Evolutionary conservation across 768 basidiomycete genomes (phyloP).

Genomic region (Suillus hirtellus): DNA sequence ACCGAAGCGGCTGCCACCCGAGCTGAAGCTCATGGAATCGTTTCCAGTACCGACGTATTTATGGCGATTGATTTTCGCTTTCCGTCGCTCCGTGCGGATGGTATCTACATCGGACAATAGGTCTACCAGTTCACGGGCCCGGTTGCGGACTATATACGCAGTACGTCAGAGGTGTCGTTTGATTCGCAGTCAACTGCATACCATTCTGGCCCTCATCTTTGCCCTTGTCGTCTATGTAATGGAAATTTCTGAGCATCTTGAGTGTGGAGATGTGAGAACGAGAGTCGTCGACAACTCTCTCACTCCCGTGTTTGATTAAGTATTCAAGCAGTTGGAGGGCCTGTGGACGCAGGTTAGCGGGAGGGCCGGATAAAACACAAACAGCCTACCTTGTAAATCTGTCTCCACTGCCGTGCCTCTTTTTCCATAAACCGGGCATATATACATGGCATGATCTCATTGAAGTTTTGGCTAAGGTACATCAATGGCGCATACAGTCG

Average conservation of each 20-base stretch:
- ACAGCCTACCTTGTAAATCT: conserved; percentile 88
- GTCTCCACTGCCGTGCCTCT: conserved; percentile 96
- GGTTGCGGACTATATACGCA: conserved; percentile 76
- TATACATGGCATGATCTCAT: conserved; percentile 98
- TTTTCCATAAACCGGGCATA: conserved; percentile 97
- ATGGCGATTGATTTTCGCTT: conserved; percentile 86
- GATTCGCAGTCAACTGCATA: conserved; percentile 30
- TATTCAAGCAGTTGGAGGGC: conserved; percentile 94
- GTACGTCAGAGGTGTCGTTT: conserved; percentile 4
- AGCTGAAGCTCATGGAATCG: conserved; percentile 68
- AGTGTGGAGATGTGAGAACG: conserved; percentile 92
- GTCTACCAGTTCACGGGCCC: conserved; percentile 90
- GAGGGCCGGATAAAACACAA: conserved; percentile 1
- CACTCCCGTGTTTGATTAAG: conserved; percentile 94
- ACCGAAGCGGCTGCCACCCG: conserved; percentile 60
- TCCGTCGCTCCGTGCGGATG: conserved; percentile 85
- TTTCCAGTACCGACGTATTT: conserved; percentile 90
- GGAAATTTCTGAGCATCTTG: conserved; percentile 97
- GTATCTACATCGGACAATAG: conserved; percentile 88
- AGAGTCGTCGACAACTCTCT: conserved; percentile 97
- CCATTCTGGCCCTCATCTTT: conserved; percentile 99
- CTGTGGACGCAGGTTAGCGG: conserved; percentile 38
- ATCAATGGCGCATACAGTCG: conserved; percentile 7
- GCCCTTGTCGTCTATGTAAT: conserved; percentile 97
- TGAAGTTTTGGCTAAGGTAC: conserved; percentile 83